These are phyloP conservation scores for Leersia perrieri DNA, from an alignment of 176 grass and related monocot species.

Conservation along the genomic window DNA sequence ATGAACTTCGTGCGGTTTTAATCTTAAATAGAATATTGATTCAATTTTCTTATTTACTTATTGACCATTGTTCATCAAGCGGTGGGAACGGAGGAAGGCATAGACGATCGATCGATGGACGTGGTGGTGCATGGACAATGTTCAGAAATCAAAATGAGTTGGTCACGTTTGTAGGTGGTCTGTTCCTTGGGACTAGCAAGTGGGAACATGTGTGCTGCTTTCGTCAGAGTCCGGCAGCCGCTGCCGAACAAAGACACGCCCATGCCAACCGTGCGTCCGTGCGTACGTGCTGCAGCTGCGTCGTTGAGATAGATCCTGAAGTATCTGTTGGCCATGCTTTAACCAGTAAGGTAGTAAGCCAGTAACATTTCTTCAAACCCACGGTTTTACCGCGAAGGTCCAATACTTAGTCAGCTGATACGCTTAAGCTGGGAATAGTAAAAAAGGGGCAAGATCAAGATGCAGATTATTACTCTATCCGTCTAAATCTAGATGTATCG, in stretches of 20 bases:
- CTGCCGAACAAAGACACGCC: background rate
- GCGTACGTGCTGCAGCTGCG: background rate
- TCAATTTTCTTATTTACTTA: background rate
- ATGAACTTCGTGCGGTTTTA: background rate
- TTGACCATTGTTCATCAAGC: background rate
- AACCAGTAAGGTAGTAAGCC: too few species aligned
- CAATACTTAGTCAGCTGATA: background rate
- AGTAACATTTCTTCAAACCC: background rate
- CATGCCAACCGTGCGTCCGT: background rate
- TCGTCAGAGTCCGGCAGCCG: background rate
- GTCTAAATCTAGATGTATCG: too few species aligned
- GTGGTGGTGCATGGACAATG: background rate
- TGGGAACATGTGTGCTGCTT: constrained; percentile 13
- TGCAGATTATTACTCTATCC: too few species aligned
- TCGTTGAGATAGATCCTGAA: background rate
- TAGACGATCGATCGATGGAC: background rate
- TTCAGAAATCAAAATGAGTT: background rate
- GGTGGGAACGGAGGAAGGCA: background rate
- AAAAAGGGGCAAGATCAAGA: background rate
- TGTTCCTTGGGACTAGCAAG: background rate
- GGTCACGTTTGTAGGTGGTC: background rate
- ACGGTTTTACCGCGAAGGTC: background rate
- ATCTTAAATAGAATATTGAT: background rate
- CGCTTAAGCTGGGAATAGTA: too few species aligned
- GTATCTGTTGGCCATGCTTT: background rate